Evolutionary conservation across 139 green algal genomes (phyloP).

Genomic region (Astrephomene gubernaculifera): DNA sequence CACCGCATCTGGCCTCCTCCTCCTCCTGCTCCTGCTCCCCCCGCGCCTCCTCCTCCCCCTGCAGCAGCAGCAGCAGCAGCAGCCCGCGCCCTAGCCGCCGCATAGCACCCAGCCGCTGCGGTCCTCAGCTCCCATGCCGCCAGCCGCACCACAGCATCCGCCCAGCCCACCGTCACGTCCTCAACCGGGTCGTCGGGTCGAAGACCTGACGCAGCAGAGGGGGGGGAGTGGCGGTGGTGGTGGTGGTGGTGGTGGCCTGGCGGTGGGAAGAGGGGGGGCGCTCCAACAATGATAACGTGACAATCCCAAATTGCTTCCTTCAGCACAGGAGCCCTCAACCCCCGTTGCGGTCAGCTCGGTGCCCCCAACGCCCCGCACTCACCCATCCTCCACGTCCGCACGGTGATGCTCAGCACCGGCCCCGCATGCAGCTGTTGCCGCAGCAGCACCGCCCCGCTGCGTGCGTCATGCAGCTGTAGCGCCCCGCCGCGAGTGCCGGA

Average conservation of each 20-base stretch:
- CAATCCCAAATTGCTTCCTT: too few species aligned
- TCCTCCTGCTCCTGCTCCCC: neutral
- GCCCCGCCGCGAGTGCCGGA: conserved; percentile 66
- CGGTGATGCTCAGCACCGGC: conserved; percentile 8
- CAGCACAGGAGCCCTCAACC: too few species aligned
- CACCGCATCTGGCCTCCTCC: neutral
- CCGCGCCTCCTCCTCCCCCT: neutral
- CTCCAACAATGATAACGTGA: too few species aligned
- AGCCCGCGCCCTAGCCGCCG: conserved; percentile 17
- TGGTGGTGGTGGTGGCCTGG: too few species aligned
- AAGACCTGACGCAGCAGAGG: too few species aligned
- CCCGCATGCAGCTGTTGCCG: conserved; percentile 64
- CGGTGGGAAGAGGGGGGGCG: too few species aligned
- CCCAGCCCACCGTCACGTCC: conserved; percentile 69
- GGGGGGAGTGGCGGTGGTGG: too few species aligned
- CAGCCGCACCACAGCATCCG: conserved; percentile 64
- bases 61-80: too few species aligned
- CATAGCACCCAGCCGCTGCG: conserved; percentile 11
- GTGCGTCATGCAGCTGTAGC: conserved; percentile 68
- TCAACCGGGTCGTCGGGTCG: conserved; percentile 53
- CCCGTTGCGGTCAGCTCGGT: neutral
- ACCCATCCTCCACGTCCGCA: conserved; percentile 38
- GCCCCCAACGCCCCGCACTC: neutral
- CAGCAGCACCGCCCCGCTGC: conserved; percentile 58
- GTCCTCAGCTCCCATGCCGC: conserved; percentile 57